These are phyloP conservation scores for Boechera retrofracta DNA, from an alignment of 345 rosid genomes.

Conservation along the genomic window DNA sequence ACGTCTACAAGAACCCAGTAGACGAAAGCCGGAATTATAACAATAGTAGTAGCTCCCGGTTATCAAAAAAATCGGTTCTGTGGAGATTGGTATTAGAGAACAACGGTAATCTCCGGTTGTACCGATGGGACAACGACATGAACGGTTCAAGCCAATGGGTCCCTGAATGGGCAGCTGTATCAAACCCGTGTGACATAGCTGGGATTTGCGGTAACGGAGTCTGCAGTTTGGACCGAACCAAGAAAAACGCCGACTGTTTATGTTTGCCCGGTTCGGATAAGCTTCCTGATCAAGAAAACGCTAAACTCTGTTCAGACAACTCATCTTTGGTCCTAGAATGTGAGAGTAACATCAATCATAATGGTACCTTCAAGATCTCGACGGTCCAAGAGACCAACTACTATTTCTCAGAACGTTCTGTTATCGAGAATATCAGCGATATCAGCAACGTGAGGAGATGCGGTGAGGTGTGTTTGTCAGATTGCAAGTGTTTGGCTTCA, in stretches of 20 bases:
- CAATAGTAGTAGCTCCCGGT: slow-evolving; percentile 39
- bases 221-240: slow-evolving; percentile 71
- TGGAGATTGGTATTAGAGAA: slow-evolving; percentile 73
- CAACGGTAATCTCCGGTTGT: slow-evolving; percentile 78
- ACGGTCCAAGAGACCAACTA: slow-evolving; percentile 78
- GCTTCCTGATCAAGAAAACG: slow-evolving; percentile 49
- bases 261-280: slow-evolving; percentile 65
- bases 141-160: slow-evolving; percentile 88
- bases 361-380: slow-evolving; percentile 53
- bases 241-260: slow-evolving; percentile 76
- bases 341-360: slow-evolving; percentile 43
- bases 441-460: slow-evolving; percentile 56
- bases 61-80: slow-evolving; percentile 41
- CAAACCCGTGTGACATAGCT: slow-evolving; percentile 87
- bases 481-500: slow-evolving; percentile 87
- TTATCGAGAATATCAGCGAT: slow-evolving; percentile 73
- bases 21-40: slow-evolving; percentile 50
- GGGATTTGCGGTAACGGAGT: slow-evolving; percentile 90
- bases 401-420: slow-evolving; percentile 68
- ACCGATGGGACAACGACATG: slow-evolving; percentile 80
- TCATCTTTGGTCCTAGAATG: slow-evolving; percentile 59
- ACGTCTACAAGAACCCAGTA: slow-evolving; percentile 72
- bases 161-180: slow-evolving; percentile 88
- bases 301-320: slow-evolving; percentile 53
- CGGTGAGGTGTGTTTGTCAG: slow-evolving; percentile 74